Percentiles rank a stretch among this genome's conserved stretches.
Conservation (phyloP, 1,284 basidiomycete genomes). For the Malassezia obtusa region DNA sequence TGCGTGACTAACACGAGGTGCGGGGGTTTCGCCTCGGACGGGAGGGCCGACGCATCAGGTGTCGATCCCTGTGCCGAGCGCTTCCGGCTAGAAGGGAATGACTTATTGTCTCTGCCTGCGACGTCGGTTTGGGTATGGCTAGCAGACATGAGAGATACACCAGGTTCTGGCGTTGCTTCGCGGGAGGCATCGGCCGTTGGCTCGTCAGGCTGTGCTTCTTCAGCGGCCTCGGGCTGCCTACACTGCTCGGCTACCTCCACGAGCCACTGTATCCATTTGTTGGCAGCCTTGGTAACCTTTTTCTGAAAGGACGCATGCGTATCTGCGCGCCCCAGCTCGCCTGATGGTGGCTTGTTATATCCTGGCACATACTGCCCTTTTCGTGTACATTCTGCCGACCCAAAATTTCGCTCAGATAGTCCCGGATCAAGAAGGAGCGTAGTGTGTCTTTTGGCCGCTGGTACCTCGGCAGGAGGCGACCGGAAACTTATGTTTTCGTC, state of each 20-base stretch:
- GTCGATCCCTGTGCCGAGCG: background rate
- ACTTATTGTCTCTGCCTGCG: too few relatives aligned
- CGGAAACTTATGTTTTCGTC: background rate
- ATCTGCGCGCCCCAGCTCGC: conserved; percentile 10
- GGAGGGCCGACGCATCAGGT: background rate
- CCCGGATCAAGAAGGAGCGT: conserved; percentile 6
- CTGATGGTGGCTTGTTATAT: background rate
- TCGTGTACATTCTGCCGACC: conserved; percentile 6
- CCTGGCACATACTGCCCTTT: conserved; percentile 1
- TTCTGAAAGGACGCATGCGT: background rate
- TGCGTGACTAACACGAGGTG: conserved; percentile 37
- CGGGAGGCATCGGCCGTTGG: background rate
- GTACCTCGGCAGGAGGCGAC: background rate
- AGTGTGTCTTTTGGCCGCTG: background rate
- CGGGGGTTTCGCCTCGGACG: background rate
- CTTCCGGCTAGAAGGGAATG: background rate
- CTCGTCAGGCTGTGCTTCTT: background rate
- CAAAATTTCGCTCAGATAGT: conserved; percentile 12
- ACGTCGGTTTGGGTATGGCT: background rate
- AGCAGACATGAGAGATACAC: too few relatives aligned
- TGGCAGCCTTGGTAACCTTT: background rate
- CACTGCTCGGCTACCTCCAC: background rate
- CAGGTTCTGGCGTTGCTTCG: too few relatives aligned
- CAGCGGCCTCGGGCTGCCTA: background rate
- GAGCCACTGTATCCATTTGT: conserved; percentile 15